Percentiles rank a stretch among this genome's conserved stretches.
Conservation (phyloP, 2,329 filamentous ascomycete species). For the Trichoderma asperellum region DNA sequence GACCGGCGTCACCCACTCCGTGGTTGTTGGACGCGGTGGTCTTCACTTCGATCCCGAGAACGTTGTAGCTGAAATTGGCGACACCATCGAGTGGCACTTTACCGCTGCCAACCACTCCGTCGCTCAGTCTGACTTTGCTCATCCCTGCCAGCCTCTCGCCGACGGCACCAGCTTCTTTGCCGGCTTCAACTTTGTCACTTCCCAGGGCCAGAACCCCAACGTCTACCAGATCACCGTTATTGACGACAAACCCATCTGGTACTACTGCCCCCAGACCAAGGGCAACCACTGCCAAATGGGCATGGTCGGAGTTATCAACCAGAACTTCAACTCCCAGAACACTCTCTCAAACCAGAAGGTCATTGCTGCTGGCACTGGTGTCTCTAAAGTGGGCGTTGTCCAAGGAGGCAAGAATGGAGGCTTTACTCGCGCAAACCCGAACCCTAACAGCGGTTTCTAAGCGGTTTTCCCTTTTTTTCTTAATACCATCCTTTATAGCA, state of each 20-base stretch:
- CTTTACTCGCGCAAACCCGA: conserved; percentile 41
- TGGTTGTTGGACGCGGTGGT: conserved; percentile 25
- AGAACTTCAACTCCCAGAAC: conserved; percentile 46
- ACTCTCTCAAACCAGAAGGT: conserved; percentile 46
- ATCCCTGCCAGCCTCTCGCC: conserved; percentile 61
- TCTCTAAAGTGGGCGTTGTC: conserved; percentile 38
- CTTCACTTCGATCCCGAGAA: conserved; percentile 57
- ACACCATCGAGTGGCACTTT: conserved; percentile 52
- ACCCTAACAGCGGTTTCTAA: conserved; percentile 46
- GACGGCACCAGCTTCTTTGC: conserved; percentile 50
- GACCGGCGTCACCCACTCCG: conserved; percentile 18
- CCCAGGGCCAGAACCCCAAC: conserved; percentile 32
- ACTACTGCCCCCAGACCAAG: conserved; percentile 59
- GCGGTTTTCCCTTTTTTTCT: neutral
- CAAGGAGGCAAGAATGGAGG: conserved; percentile 40
- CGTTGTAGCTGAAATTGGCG: conserved; percentile 55
- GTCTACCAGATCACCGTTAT: conserved; percentile 32
- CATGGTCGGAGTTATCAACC: conserved; percentile 57
- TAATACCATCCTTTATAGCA: neutral
- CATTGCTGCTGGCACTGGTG: conserved; percentile 41
- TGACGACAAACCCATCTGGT: conserved; percentile 61
- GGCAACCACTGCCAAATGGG: conserved; percentile 61
- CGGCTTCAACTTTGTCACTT: conserved; percentile 27
- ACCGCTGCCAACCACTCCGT: conserved; percentile 60
- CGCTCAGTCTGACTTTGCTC: conserved; percentile 61